Evolutionary conservation across 805 yeast species (phyloP).

Genomic region (Starmerella roubikii): DNA sequence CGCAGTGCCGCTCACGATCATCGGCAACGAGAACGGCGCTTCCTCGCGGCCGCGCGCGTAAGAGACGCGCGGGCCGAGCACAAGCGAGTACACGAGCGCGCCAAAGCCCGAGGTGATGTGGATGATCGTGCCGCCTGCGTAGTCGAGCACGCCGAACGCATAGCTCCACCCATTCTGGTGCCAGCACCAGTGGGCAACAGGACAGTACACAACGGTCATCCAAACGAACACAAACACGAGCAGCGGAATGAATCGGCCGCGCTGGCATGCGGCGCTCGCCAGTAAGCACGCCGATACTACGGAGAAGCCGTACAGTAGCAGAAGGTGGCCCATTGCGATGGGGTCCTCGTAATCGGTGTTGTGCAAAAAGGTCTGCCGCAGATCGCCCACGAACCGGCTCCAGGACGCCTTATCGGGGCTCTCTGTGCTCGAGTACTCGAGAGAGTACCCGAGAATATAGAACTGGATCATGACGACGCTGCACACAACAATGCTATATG

Average conservation of each 20-base stretch:
- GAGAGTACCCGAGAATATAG: constrained; percentile 57
- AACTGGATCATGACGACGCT: constrained; percentile 52
- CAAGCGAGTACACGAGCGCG: constrained; percentile 53
- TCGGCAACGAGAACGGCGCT: constrained; percentile 53
- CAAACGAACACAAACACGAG: constrained; percentile 52
- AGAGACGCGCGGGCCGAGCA: constrained; percentile 53
- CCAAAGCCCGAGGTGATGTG: constrained; percentile 59
- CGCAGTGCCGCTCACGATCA: constrained; percentile 54
- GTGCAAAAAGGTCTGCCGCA: constrained; percentile 38
- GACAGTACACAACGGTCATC: constrained; percentile 62
- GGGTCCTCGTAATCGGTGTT: constrained; percentile 26
- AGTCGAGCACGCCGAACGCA: constrained; percentile 50
- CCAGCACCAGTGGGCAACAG: constrained; percentile 67
- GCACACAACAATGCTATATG: constrained; percentile 51
- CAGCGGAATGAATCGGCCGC: constrained; percentile 60
- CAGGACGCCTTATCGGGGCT: constrained; percentile 22
- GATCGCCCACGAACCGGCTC: constrained; percentile 37
- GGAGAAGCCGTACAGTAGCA: constrained; percentile 51
- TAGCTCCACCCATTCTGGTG: constrained; percentile 52
- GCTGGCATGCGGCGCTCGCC: constrained; percentile 60
- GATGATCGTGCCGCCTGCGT: constrained; percentile 69
- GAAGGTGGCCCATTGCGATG: constrained; percentile 33
- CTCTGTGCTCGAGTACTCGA: constrained; percentile 32
- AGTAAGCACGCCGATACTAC: constrained; percentile 50
- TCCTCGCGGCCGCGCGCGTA: constrained; percentile 29